Evolutionary conservation across 345 rosid genomes (phyloP).

Genomic region (Cardiospermum halicacabum): DNA sequence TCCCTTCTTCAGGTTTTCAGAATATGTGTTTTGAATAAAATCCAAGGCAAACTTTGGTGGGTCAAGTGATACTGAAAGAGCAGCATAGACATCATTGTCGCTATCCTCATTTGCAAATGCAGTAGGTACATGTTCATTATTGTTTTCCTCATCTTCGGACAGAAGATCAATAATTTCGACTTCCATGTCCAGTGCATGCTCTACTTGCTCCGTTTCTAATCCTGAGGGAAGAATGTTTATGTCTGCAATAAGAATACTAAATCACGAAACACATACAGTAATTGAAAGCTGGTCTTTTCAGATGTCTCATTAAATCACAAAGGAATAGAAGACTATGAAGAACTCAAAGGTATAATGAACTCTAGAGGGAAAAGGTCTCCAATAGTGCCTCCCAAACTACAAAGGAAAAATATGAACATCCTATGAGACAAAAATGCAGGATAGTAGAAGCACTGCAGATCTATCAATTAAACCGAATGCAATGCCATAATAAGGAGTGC

Average conservation of each 20-base stretch:
- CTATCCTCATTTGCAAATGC: too few relatives aligned
- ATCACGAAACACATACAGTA: too few relatives aligned
- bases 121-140: constrained; percentile 14
- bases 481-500: background rate
- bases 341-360: background rate
- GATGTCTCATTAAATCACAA: too few relatives aligned
- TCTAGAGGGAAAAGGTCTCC: background rate
- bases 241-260: constrained; percentile 8
- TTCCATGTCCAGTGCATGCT: background rate
- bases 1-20: constrained; percentile 7
- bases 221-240: background rate
- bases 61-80: constrained; percentile 24
- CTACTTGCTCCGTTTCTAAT: constrained; percentile 2
- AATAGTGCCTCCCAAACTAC: background rate
- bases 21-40: constrained; percentile 19
- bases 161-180: background rate
- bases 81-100: constrained; percentile 17
- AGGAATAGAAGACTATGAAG: too few relatives aligned
- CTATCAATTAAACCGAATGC: background rate
- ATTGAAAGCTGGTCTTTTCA: too few relatives aligned
- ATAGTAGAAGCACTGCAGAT: background rate
- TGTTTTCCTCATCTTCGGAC: constrained; percentile 8
- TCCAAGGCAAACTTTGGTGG: constrained; percentile 36
- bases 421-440: too few relatives aligned
- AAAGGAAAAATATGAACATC: too few relatives aligned